phyloP scores from a whole-genome alignment of 2,329 filamentous ascomycete species.

The Zymoseptoria brevis region DNA sequence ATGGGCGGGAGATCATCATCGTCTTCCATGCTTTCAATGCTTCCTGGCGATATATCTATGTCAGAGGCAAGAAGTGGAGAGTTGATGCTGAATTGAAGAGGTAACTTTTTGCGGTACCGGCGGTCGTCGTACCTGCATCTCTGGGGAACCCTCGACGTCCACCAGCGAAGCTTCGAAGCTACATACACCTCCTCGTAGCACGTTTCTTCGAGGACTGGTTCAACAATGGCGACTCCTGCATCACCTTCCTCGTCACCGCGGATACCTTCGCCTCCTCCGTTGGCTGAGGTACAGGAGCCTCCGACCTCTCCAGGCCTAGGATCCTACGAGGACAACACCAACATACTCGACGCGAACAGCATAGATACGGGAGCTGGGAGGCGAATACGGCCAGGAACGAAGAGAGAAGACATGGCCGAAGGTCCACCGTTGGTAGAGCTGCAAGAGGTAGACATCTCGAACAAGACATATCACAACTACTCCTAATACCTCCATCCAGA shows the following conservation, averaged over 20 bases:
- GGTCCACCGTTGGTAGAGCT: conserved; percentile 83
- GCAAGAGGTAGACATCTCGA: conserved; percentile 54
- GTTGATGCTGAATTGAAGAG: neutral
- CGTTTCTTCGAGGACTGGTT: neutral
- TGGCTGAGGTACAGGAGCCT: conserved; percentile 87
- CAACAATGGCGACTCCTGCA: conserved; percentile 27
- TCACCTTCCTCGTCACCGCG: conserved; percentile 71
- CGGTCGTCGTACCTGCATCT: neutral
- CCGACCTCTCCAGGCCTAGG: conserved; percentile 65
- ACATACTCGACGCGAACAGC: conserved; percentile 47
- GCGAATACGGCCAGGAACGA: conserved; percentile 86
- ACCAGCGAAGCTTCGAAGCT: neutral
- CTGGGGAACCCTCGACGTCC: neutral
- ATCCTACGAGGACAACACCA: conserved; percentile 52
- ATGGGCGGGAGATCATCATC: conserved; percentile 58
- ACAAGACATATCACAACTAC: neutral
- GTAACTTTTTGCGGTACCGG: neutral
- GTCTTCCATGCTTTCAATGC: conserved; percentile 45
- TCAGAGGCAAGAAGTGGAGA: neutral
- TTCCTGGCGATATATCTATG: neutral
- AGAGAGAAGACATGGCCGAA: conserved; percentile 82
- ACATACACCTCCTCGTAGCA: neutral
- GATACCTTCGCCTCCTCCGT: conserved; percentile 86
- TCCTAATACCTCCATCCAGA: conserved; percentile 44
- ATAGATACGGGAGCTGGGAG: conserved; percentile 69